Evolutionary conservation across 805 yeast species (phyloP).

Genomic region (Wickerhamiella alocasiicola): DNA sequence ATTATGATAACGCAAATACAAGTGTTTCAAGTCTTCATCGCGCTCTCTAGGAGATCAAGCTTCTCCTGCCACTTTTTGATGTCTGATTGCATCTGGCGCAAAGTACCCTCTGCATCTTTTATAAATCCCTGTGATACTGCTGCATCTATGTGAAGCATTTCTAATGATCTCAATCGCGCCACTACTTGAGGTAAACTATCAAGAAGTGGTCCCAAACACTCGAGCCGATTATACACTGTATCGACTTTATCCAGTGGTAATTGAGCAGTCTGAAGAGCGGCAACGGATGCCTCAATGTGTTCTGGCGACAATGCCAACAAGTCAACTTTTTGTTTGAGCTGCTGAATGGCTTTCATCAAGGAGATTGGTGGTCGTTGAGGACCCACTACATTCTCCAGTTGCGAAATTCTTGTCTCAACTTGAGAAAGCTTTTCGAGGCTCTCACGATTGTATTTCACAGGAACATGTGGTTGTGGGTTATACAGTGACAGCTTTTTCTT

Average conservation of each 20-base stretch:
- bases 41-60: slow-evolving; percentile 7
- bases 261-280: neutral
- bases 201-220: slow-evolving; percentile 9
- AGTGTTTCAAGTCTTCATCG: no score
- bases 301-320: slow-evolving; percentile 3
- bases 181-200: slow-evolving; percentile 3
- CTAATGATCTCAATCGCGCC: slow-evolving; percentile 4
- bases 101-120: slow-evolving; percentile 6
- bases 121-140: slow-evolving; percentile 5
- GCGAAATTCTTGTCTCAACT: slow-evolving; percentile 4
- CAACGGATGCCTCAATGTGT: slow-evolving; percentile 5
- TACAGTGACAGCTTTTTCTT: neutral
- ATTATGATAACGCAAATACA: no score
- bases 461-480: neutral
- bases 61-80: slow-evolving; percentile 8
- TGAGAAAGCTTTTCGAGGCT: neutral
- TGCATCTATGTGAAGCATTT: slow-evolving; percentile 6
- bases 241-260: slow-evolving; percentile 3
- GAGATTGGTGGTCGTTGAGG: slow-evolving; percentile 3
- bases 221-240: slow-evolving; percentile 6
- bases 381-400: slow-evolving; percentile 7
- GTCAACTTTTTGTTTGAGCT: slow-evolving; percentile 2
- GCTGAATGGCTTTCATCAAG: neutral
- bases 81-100: slow-evolving; percentile 5
- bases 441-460: neutral